A percentile compares a stretch with the other conserved stretches of the same genome.
Conservation (phyloP, 352 stramenopile genomes). For the Pythium brachiatum region DNA sequence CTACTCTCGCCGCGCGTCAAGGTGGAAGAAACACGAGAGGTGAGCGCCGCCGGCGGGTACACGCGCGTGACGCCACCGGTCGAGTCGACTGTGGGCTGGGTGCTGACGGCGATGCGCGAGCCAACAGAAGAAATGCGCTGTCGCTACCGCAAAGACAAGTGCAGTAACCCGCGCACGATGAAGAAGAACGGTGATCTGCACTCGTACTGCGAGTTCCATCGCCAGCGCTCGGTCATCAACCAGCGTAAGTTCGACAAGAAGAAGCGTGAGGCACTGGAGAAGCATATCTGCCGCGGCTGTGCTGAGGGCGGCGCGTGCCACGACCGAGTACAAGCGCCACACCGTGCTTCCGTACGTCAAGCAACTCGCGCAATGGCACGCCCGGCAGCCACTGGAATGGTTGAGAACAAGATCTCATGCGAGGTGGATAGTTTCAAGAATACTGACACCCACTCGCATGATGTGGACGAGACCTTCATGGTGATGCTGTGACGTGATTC, state of each 20-base stretch:
- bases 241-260: constrained; percentile 36
- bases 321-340: not conserved
- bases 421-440: not conserved
- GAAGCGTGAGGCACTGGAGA: constrained; percentile 7
- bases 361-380: not conserved
- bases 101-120: constrained; percentile 11
- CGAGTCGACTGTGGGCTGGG: constrained; percentile 4
- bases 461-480: not conserved
- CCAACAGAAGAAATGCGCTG: constrained; percentile 27
- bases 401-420: not conserved
- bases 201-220: constrained; percentile 65
- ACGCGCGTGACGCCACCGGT: not conserved
- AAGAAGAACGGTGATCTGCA: constrained; percentile 70
- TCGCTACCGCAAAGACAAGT: constrained; percentile 52
- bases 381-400: not conserved
- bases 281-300: not conserved
- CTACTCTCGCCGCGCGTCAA: not conserved
- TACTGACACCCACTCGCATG: not conserved
- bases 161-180: constrained; percentile 42
- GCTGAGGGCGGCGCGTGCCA: not conserved
- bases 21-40: not conserved
- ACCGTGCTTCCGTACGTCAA: not conserved
- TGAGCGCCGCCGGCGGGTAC: not conserved
- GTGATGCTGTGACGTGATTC: not conserved
- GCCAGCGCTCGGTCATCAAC: constrained; percentile 51